Evolutionary conservation across 2,329 filamentous ascomycete genomes (phyloP).

Genomic region (Emergomyces africanus): DNA sequence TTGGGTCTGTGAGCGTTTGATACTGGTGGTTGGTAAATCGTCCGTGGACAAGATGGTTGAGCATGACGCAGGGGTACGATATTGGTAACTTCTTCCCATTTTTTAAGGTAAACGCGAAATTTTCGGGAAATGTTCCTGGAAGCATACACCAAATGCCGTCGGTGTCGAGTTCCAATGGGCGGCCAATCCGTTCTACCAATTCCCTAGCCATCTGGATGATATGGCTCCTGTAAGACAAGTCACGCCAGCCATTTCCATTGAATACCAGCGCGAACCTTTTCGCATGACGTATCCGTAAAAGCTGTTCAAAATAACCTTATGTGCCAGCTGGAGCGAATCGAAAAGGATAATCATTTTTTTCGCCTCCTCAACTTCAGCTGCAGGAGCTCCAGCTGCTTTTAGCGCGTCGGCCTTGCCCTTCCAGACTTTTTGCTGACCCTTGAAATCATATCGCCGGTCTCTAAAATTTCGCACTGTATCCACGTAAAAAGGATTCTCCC

Average conservation of each 20-base stretch:
- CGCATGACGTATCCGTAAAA: slow-evolving; percentile 99
- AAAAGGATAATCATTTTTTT: slow-evolving; percentile 99
- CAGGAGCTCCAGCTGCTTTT: slow-evolving; percentile 65
- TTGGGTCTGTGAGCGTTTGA: slow-evolving; percentile 69
- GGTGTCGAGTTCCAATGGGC: slow-evolving; percentile 88
- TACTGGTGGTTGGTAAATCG: slow-evolving; percentile 97
- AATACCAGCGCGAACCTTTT: slow-evolving; percentile 98
- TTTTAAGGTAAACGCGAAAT: slow-evolving; percentile 86
- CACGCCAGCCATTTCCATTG: slow-evolving; percentile 97
- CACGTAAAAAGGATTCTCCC: slow-evolving; percentile 97
- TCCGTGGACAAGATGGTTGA: slow-evolving; percentile 92
- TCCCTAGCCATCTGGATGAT: slow-evolving; percentile 96
- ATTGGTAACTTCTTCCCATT: slow-evolving; percentile 95
- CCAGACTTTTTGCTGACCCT: slow-evolving; percentile 96
- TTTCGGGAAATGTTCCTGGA: slow-evolving; percentile 89
- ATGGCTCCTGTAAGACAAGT: slow-evolving; percentile 92
- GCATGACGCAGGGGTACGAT: slow-evolving; percentile 97
- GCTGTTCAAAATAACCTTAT: slow-evolving; percentile 98
- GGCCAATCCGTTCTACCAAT: slow-evolving; percentile 82
- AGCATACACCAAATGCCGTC: slow-evolving; percentile 99
- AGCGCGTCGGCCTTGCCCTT: slow-evolving; percentile 88
- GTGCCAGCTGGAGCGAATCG: slow-evolving; percentile 88
- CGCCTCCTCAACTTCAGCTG: slow-evolving; percentile 71
- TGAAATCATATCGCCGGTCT: slow-evolving; percentile 96
- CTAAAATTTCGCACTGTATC: slow-evolving; percentile 92